These are phyloP conservation scores for Daldinia grandis DNA, from an alignment of 495 filamentous ascomycete species.

Conservation along the genomic window DNA sequence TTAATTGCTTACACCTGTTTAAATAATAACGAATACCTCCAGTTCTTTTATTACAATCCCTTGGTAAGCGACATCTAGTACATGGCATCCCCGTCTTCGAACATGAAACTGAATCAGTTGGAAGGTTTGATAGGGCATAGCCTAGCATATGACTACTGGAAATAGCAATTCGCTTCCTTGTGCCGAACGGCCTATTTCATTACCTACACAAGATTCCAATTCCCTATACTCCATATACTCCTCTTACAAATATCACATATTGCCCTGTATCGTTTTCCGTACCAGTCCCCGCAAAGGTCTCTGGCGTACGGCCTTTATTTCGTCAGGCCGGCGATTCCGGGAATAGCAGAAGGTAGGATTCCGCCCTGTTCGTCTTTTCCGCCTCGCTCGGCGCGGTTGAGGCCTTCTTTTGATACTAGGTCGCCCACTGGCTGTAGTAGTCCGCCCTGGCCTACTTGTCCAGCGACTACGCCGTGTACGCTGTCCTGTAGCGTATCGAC, in stretches of 20 bases:
- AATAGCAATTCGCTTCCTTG: background rate
- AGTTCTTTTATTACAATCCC: too few species aligned
- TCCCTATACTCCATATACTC: background rate
- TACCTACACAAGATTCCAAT: background rate
- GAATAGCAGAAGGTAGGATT: slow-evolving; percentile 45
- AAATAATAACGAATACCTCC: background rate
- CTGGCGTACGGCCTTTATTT: slow-evolving; percentile 1
- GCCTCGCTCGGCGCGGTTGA: slow-evolving; percentile 68
- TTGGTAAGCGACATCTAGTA: too few species aligned
- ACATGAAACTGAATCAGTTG: background rate
- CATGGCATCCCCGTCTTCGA: too few species aligned
- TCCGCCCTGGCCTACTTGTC: slow-evolving; percentile 70
- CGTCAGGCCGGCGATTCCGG: slow-evolving; percentile 15
- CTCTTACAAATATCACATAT: background rate
- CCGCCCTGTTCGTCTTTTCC: slow-evolving; percentile 68
- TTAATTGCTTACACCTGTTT: background rate
- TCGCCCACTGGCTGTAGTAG: slow-evolving; percentile 68
- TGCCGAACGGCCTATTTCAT: background rate
- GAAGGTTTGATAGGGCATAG: background rate
- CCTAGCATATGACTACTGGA: too few species aligned
- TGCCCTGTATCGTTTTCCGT: too few species aligned
- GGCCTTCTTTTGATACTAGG: slow-evolving; percentile 65
- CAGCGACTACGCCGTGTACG: slow-evolving; percentile 63
- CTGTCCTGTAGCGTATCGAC: slow-evolving; percentile 71
- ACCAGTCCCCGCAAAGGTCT: background rate